Base-by-base conservation (phyloP, 768 basidiomycete species). In the Lentinula guzmanii region DNA sequence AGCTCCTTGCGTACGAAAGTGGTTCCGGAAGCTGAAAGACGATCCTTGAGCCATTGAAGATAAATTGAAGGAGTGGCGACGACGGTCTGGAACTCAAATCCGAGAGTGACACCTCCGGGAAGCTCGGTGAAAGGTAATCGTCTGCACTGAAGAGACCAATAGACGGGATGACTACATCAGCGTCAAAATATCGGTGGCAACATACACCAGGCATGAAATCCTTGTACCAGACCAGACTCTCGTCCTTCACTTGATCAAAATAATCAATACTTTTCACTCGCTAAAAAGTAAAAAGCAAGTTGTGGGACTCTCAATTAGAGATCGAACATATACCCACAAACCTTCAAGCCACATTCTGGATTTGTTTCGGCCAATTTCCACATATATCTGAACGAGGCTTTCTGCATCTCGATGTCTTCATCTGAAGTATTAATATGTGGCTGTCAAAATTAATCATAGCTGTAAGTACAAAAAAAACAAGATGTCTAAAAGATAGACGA, bases 371-470 rank as follows among this genome's bases (percentile, higher is more conserved):
- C 31, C 18, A 59, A 21, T 28, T 59, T 59, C 58, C 58, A 59
- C 58, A 59, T 59, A 37, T 59, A 59, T 28, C 45, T 51, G 51
- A 60, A 60, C 3, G 59, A 60, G 7, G 35, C 4, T 52, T 60
- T 60, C 41, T 60, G 59, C 24, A 60, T 52, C 24, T 37, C 59
- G 21, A 60, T 52, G 10, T 60, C 59, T 52, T 21, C 48, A 7
- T 52, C 28, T 18, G 59, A 60, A 7, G 51, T 35, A 31, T 0
- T 28, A 37, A 37, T 41, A 51, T 52, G 51, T 52, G 59, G 59
- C 59, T 60, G 37, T 24, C 9, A 1, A 21, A 41, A 43, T 58
- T 13, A 37, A 56, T 33, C 28, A n/a, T 15, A 33, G 13, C 10
- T 21, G 18, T 24, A 8, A 28, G 13, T 43, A 9, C 16, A 33